Evolutionary conservation across 257 asterid genomes (phyloP), one percentile per base, ranked within the genome.

Genomic region (Leonotis leonurus): DNA sequence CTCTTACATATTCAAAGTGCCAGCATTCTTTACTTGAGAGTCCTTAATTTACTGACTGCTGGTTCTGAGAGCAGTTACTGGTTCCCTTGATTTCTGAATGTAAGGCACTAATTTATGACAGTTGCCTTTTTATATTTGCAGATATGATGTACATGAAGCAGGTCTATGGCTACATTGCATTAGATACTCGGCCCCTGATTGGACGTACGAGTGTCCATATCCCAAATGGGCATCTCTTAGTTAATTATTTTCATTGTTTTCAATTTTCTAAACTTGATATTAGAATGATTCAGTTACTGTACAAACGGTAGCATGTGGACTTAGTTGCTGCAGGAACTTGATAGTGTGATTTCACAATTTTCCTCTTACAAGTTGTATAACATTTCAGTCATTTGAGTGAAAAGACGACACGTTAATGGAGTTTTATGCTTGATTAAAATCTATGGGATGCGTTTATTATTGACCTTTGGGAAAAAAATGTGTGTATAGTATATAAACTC

Each of bases 141-240:
- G 99, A 70, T 93, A 93, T 39, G 88, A 80, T 65, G 88, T 81
- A 43, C 61, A 60, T 35, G 96, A 93, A 78, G 88, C 77, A 64
- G 97, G 97, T 54, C 74, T 93, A 41, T 93, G 96, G 96, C 82
- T 93, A 73, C 97, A 93, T 60, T 93, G 80, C 66, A 78, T 85
- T 54, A 74, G 73, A 80, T 93, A 93, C 69, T 77, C 94, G 4
- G 99, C 95, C 46, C 88, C 94, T 24, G 83, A 53, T 70, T 93
- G 97, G 99, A 70, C 68, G 13, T 78, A 78, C 3, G 83, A 89
- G 81, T 89, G 99, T 64, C 95, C 96, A 13, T 77, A 72, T 75
- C 97, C 96, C 10, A 77, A 74, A 12, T 89, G 99, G 99, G 87
- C 91, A 29, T 65, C 73, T 33, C 77, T 84, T 41, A 30, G 43